Evolutionary conservation across 306 rosid genomes (phyloP), one percentile per base, ranked within the genome.

Genomic region (Cercis canadensis): DNA sequence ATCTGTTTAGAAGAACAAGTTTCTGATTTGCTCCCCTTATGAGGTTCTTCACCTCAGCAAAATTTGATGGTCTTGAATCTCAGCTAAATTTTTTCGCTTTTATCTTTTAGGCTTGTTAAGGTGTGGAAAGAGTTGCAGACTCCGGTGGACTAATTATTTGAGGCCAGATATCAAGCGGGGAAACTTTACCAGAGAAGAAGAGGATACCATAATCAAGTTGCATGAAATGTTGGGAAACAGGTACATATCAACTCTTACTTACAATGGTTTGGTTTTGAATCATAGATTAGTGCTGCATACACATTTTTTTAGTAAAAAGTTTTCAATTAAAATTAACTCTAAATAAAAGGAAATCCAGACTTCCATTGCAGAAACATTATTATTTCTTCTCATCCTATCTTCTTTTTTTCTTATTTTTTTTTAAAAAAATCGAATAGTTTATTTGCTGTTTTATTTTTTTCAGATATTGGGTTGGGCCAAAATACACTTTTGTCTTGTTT

Each of bases 101-200:
- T n/a, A n/a, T 11, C 7, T 24, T 6, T 31, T 16, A 92, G 98
- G 98, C 10, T 51, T 92, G 18, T 75, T 81, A 41, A 84, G 98
- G 60, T 92, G 98, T 79, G 98, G 98, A 56, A 92, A 92, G 76
- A 92, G 98, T 69, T 93, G 98, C 63, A 80, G 98, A 46, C 85
- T 93, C 4, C 55, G 98, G 17, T 93, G 97, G 97, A 81, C 72
- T 8, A 93, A 93, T 69, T 93, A 93, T 61, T 51, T 93, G 57
- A 88, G 87, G n/a, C 98, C 98, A 0, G 98, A 93, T 75, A 87
- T 93, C 54, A 93, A 93, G 72, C 72, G 98, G 29, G 98, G 98
- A 11, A 90, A 93, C 57, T 82, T 90, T 24, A 90, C 83, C 71
- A 51, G 34, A 65, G 93, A 93, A 47, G 98, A 93, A 76, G 96